A percentile compares a stretch with the other conserved stretches of the same genome.
Evolutionary conservation across 257 asterid genomes (phyloP).

Genomic region (Galeopsis tetrahit): DNA sequence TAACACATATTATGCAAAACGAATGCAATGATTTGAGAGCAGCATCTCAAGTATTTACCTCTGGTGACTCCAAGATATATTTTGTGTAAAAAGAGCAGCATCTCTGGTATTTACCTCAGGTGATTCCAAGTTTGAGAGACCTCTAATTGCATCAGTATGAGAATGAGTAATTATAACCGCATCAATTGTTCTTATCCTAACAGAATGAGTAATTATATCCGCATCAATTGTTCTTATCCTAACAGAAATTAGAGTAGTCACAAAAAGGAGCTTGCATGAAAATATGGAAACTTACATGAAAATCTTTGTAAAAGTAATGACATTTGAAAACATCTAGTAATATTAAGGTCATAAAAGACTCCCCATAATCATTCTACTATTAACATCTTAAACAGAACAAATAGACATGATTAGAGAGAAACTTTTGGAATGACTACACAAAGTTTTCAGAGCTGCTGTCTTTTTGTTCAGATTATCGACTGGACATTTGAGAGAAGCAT

Average conservation of each 20-base stretch:
- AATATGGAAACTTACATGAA: slow-evolving; percentile 31
- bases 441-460: not conserved
- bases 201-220: too few species aligned
- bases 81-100: too few species aligned
- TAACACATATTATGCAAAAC: too few species aligned
- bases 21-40: too few species aligned
- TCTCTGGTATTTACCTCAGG: too few species aligned
- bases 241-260: slow-evolving; percentile 62
- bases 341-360: not conserved
- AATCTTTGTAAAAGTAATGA: slow-evolving; percentile 18
- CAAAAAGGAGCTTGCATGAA: slow-evolving; percentile 42
- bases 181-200: slow-evolving; percentile 95
- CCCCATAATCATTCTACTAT: not conserved
- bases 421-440: not conserved
- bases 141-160: slow-evolving; percentile 99
- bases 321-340: not conserved
- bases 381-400: not conserved
- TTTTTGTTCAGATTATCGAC: not conserved
- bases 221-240: too few species aligned
- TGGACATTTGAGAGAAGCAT: not conserved
- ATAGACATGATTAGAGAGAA: not conserved
- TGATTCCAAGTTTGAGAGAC: slow-evolving; percentile 82
- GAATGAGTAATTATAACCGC: slow-evolving; percentile 99
- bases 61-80: too few species aligned
- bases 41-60: too few species aligned